Percentiles rank a stretch among this genome's conserved stretches.
Conservation (phyloP, 106 monocot genomes). For the Chionographis japonica region DNA sequence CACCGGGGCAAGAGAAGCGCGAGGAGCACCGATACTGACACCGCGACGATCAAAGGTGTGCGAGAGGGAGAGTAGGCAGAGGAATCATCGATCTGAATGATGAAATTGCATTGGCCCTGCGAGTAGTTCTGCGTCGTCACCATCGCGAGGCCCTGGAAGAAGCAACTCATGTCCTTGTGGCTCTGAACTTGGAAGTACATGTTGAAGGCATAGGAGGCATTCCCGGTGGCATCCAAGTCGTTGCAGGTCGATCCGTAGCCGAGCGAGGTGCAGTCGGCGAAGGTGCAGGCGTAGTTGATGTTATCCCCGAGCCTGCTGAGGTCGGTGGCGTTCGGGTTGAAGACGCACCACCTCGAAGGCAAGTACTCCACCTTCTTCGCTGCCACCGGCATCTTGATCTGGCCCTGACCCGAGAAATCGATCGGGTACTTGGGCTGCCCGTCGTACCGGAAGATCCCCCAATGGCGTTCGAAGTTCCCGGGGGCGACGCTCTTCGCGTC, state of each 20-base stretch:
- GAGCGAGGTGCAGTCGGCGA: slow-evolving; percentile 33
- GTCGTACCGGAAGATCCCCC: slow-evolving; percentile 47
- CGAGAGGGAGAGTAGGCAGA: neutral
- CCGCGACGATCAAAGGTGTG: neutral
- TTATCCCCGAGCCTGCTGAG: slow-evolving; percentile 9
- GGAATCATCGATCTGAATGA: slow-evolving; percentile 13
- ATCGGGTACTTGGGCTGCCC: slow-evolving; percentile 43
- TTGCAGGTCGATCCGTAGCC: slow-evolving; percentile 26
- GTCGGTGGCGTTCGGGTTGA: slow-evolving; percentile 7
- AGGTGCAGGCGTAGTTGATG: slow-evolving; percentile 29
- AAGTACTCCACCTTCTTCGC: slow-evolving; percentile 31
- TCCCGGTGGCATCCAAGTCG: slow-evolving; percentile 29
- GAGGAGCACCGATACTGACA: neutral
- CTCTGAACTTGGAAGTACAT: slow-evolving; percentile 46
- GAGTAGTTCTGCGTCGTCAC: slow-evolving; percentile 28
- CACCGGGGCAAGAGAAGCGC: slow-evolving; percentile 4
- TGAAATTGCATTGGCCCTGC: slow-evolving; percentile 29
- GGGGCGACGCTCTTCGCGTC: slow-evolving; percentile 36
- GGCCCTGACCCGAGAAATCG: slow-evolving; percentile 36
- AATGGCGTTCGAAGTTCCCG: slow-evolving; percentile 41
- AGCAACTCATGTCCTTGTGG: slow-evolving; percentile 34
- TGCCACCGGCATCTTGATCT: slow-evolving; percentile 10
- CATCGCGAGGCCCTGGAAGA: slow-evolving; percentile 36
- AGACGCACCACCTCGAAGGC: slow-evolving; percentile 32
- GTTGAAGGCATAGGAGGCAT: slow-evolving; percentile 55